A percentile compares a stretch with the other conserved stretches of the same genome.
Evolutionary conservation across 345 rosid genomes (phyloP).

Genomic region (Euphorbia pulcherrima): DNA sequence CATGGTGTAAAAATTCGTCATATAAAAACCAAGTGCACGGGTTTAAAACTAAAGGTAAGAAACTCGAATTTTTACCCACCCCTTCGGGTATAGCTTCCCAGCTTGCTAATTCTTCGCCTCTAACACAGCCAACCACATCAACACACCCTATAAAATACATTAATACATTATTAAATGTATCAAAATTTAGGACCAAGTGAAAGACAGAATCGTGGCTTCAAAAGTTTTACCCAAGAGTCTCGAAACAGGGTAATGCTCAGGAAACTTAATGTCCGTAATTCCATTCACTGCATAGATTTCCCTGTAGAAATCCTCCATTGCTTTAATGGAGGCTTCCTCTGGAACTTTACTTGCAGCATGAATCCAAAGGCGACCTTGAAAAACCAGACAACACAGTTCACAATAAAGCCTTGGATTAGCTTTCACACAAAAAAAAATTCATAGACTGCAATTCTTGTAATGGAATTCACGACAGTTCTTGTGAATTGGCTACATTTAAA

Average conservation of each 20-base stretch:
- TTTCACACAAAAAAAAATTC: not conserved
- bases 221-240: constrained; percentile 61
- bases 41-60: constrained; percentile 1
- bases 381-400: not conserved
- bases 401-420: not conserved
- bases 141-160: constrained; percentile 26
- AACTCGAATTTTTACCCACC: constrained; percentile 10
- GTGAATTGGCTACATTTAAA: not conserved
- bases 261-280: constrained; percentile 58
- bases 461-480: not conserved
- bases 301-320: constrained; percentile 81
- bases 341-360: constrained; percentile 91
- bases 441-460: not conserved
- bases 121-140: constrained; percentile 35
- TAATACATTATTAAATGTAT: not conserved
- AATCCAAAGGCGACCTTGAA: constrained; percentile 89
- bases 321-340: constrained; percentile 80
- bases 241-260: constrained; percentile 72
- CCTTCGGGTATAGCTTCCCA: constrained; percentile 39
- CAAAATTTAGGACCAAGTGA: not conserved
- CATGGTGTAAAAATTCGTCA: not conserved
- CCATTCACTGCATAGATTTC: constrained; percentile 74
- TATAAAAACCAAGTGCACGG: not conserved
- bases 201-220: not conserved
- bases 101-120: constrained; percentile 30